Evolutionary conservation across 306 rosid species (phyloP).

Genomic region (Casuarina cunninghamiana): DNA sequence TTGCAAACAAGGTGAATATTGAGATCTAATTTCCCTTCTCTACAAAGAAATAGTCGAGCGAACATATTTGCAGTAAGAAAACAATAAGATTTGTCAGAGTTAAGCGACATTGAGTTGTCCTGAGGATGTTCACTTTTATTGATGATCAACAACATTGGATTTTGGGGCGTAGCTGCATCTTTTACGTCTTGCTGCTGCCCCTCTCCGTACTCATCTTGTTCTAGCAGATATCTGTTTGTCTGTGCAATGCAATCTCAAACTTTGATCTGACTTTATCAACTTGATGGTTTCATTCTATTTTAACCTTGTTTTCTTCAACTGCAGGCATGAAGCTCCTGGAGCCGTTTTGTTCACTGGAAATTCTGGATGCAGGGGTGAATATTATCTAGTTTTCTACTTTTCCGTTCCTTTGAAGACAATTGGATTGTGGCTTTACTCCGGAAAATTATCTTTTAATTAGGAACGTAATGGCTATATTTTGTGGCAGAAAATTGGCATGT

Average conservation of each 20-base stretch:
- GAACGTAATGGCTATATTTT: slow-evolving; percentile 50
- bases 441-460: slow-evolving; percentile 34
- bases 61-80: not conserved
- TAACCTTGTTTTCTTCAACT: not conserved
- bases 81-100: not conserved
- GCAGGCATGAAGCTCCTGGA: slow-evolving; percentile 63
- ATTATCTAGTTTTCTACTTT: slow-evolving; percentile 68
- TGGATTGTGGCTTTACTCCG: slow-evolving; percentile 36
- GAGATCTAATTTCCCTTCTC: not conserved
- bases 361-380: slow-evolving; percentile 98
- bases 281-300: not conserved
- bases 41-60: not conserved
- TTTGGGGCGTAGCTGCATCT: not conserved
- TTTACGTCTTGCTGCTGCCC: not conserved
- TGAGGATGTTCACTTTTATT: not conserved
- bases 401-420: slow-evolving; percentile 38
- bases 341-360: slow-evolving; percentile 48
- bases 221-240: no score
- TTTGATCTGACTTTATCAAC: not conserved
- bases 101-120: not conserved
- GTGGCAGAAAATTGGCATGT: slow-evolving; percentile 57
- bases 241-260: not conserved
- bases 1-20: slow-evolving; percentile 79
- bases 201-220: not conserved
- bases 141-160: not conserved